Base-by-base conservation (phyloP, 2,329 filamentous ascomycete species). In the Stromatinia cepivora region DNA sequence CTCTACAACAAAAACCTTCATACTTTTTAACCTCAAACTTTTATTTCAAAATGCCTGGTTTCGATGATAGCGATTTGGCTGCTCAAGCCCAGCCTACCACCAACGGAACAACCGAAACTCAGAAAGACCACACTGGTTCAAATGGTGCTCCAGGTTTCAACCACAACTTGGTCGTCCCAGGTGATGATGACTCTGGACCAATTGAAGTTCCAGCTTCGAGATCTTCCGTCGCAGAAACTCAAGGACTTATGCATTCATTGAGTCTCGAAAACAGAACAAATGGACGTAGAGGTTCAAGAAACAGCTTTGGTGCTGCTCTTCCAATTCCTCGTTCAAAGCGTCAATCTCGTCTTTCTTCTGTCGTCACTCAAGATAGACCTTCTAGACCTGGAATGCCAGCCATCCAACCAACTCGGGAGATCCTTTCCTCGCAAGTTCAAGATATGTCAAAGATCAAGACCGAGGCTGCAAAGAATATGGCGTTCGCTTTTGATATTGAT, bases 401-500 rank as follows among this genome's bases (percentile, higher is more conserved):
- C 66, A 83, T 87, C 70, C 86, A 87, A 79, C 83, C 87, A 59
- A 86, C 88, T 4, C 86, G 89, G 45, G 88, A 91, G 63, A 87
- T 92, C 71, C 82, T 92, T 71, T 88, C 88, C 50, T 86, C 88
- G 4, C 90, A 92, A 80, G 83, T 92, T 28, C 90, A 93, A 81
- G 87, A 89, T 72, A 82, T 92, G 73, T 84, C 86, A 74, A 80
- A 84, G 69, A 85, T 89, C 74, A 91, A 90, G 81, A 90, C 91
- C 1, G 42, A 62, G n/a, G 66, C 66, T 34, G 66, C 66, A 62
- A 67, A 67, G 45, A 48, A 67, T 82, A 92, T 93, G 89, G 89
- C 89, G 9, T 93, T 93, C 73, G 91, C 89, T 76, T 94, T 93
- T 73, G 91, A 93, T 79, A 89, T 90, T 72, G 88, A 93, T 75